Conservation (phyloP, 108 stramenopile genomes). For the Cyclotella kingstonii region DNA sequence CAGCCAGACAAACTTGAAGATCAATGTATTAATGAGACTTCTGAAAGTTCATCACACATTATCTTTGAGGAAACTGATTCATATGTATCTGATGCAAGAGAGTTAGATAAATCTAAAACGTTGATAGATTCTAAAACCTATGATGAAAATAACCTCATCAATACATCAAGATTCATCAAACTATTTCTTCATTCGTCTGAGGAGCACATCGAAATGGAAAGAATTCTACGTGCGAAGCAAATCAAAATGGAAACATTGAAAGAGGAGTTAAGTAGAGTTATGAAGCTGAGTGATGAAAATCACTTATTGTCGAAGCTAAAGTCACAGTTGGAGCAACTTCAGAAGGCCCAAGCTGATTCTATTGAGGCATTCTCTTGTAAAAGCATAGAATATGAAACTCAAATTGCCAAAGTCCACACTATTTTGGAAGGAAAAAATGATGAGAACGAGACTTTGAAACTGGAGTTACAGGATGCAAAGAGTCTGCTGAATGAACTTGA, state of each 20-base stretch:
- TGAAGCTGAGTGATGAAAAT: background rate
- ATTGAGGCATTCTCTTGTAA: slow-evolving; percentile 4
- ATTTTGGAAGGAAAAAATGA: background rate
- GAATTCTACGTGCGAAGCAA: background rate
- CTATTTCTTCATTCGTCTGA: background rate
- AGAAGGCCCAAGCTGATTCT: slow-evolving; percentile 13
- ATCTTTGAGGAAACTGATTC: too few species aligned
- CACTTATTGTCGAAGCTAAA: too few species aligned
- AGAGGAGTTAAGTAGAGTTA: slow-evolving; percentile 4
- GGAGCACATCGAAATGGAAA: background rate
- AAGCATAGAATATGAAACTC: slow-evolving; percentile 1
- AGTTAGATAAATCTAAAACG: too few species aligned
- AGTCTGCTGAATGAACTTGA: background rate
- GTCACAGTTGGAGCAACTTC: too few species aligned
- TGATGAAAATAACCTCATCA: too few species aligned
- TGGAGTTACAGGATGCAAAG: slow-evolving; percentile 10
- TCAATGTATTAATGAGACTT: too few species aligned
- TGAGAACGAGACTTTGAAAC: slow-evolving; percentile 4
- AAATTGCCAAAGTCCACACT: background rate
- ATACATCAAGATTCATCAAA: too few species aligned
- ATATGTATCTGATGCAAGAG: too few species aligned
- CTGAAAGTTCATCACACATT: too few species aligned
- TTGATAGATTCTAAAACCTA: too few species aligned
- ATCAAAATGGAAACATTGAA: slow-evolving; percentile 3
- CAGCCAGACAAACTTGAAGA: too few species aligned